Evolutionary conservation across 1,284 basidiomycete genomes (phyloP), one percentile per base, ranked within the genome.

Genomic region (Tylopilus sp.): DNA sequence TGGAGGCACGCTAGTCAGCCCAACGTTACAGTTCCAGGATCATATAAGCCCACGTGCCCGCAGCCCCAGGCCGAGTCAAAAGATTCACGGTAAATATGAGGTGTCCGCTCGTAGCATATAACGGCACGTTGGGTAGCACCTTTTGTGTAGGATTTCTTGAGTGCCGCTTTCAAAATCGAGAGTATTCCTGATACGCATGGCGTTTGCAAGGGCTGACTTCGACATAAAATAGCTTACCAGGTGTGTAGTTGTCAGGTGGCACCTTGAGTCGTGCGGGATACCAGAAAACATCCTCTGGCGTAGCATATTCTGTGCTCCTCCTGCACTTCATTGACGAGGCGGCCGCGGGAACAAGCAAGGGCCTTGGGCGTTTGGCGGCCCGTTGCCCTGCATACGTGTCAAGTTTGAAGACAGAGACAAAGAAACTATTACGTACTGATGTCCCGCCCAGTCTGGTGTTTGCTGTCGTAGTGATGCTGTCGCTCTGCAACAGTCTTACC

Each of bases 21-120:
- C 41, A 34, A 48, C 11, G 10, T 42, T 20, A 12, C n/a, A 15
- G n/a, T 43, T 49, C 4, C 24, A 33, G 40, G 43, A 36, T 29
- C 38, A 18, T 5, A 7, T 10, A 36, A 51, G 42, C 20, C 41
- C 36, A 66, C 76, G 48, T 64, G 82, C 88, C 82, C 83, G 67
- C 89, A 90, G 26, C 86, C 88, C 88, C 81, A 89, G 18, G 54
- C 61, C n/a, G 62, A 58, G 69, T 82, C 85, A 76, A 81, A 88
- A 17, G 43, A 31, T 64, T 81, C 82, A 52, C 68, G 73, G 40
- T 60, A 57, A 46, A 91, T 76, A 62, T 90, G 82, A 2, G 85
- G 80, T 1, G 78, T 76, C 42, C 71, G 66, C 26, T 80, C 77
- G 48, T 78, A 73, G 57, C 88, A 88, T 33, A 94, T 70, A 14